Percentiles rank a stretch among this genome's conserved stretches.
Evolutionary conservation across 768 basidiomycete genomes (phyloP).

Genomic region (Tulasnella calospora): DNA sequence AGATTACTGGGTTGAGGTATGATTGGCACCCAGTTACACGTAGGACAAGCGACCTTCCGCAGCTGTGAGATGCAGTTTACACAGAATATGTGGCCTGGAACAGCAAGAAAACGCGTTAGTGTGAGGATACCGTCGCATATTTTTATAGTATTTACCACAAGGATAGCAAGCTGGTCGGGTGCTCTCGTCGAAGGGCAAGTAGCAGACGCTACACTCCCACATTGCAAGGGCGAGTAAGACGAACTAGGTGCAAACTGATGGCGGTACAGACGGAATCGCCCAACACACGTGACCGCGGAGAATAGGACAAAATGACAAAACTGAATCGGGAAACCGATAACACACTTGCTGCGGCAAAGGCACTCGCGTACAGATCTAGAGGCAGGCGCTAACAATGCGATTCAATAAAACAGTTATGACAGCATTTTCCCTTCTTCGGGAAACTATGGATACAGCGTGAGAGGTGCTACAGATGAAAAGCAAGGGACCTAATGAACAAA

Average conservation of each 20-base stretch:
- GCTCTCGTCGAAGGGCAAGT: background rate
- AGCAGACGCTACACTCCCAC: conserved; percentile 1
- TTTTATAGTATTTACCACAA: background rate
- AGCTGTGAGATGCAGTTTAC: background rate
- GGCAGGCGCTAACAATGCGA: background rate
- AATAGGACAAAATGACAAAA: background rate
- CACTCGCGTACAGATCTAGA: no score
- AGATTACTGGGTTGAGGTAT: background rate
- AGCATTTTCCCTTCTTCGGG: conserved; percentile 1
- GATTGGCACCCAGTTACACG: background rate
- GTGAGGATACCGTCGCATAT: background rate
- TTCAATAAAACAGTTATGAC: background rate
- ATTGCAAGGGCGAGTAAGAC: background rate
- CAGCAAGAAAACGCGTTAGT: background rate
- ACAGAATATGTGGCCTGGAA: background rate
- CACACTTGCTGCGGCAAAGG: no score
- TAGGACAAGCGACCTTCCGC: background rate
- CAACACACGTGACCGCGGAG: background rate
- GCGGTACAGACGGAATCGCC: background rate
- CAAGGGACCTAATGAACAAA: background rate
- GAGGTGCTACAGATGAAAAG: background rate
- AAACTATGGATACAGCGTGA: background rate
- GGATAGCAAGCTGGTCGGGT: background rate
- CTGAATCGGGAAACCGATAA: no score
- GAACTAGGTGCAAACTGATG: background rate